phyloP scores from a whole-genome alignment of 106 monocot species.

The Alisma plantagoaquatica region DNA sequence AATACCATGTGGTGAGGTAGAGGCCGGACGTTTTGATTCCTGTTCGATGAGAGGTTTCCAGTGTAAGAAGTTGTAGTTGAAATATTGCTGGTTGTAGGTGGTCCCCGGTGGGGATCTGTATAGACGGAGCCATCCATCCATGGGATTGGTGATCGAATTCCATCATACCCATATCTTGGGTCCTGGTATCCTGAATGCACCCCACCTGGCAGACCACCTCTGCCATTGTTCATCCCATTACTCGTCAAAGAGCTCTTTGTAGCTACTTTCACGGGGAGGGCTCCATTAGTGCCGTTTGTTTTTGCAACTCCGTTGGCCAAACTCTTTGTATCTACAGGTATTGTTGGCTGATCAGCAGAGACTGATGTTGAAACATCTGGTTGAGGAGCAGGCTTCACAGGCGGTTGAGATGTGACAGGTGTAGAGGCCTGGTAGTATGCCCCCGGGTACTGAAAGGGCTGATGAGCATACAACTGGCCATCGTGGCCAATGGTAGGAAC shows the following conservation, averaged over 20 bases:
- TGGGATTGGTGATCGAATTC: conserved; percentile 36
- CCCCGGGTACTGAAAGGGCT: conserved; percentile 46
- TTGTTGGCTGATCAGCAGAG: conserved; percentile 17
- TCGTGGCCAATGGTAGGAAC: conserved; percentile 42
- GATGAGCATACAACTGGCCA: conserved; percentile 45
- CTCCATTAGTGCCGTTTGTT: conserved; percentile 18
- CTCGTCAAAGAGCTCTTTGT: conserved; percentile 24
- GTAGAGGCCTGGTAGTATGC: conserved; percentile 38
- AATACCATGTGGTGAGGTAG: conserved; percentile 26
- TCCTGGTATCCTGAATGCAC: conserved; percentile 35
- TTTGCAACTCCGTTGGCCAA: conserved; percentile 30
- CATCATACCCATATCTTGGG: conserved; percentile 39
- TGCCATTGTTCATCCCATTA: conserved; percentile 23
- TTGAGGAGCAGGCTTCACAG: conserved; percentile 11
- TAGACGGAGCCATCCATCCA: conserved; percentile 31
- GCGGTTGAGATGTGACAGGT: conserved; percentile 13
- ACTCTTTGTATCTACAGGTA: conserved; percentile 27
- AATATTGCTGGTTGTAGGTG: conserved; percentile 4
- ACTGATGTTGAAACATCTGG: conserved; percentile 19
- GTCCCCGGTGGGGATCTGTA: conserved; percentile 31
- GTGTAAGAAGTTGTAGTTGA: conserved; percentile 23
- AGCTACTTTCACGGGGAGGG: conserved; percentile 8
- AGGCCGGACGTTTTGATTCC: conserved; percentile 21
- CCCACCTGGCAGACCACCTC: conserved; percentile 20
- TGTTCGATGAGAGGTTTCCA: conserved; percentile 13